Evolutionary conservation across 495 filamentous ascomycete genomes (phyloP), one percentile per base, ranked within the genome.

Genomic region (Polyplosphaeria fusca): DNA sequence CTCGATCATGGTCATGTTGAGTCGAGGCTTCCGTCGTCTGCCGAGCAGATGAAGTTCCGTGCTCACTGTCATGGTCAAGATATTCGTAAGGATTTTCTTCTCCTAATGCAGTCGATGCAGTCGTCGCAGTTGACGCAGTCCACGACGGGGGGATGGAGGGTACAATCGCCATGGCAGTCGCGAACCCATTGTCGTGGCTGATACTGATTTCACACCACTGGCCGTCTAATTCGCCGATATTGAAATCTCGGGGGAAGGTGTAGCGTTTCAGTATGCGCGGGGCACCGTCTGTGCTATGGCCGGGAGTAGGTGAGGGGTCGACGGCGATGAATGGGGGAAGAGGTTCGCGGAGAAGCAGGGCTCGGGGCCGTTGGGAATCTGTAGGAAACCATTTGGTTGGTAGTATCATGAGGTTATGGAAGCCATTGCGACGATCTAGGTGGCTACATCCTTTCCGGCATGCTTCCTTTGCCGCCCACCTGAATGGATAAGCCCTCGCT

Each of bases 401-500:
- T 14, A 62, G 47, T 3, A 62, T 57, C 41, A 62, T 52, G 47
- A 62, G 56, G 1, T 30, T 18, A 5, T 62, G 59, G 5, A 56
- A 25, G 5, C 49, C 47, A 27, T 47, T 62, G 1, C 38, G 35
- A 1, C 16, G 11, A 27, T 28, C 44, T 4, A 62, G 13, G 32
- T 52, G 45, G 1, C 27, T 19, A 37, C 59, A 62, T 28, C 52
- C 59, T 48, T 62, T 62, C 7, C 59, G 24, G 38, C 52, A 56
- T 27, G 59, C 59, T 57, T 62, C 59, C 27, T 62, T 62, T 24
- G 59, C 59, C 19, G 59, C 59, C 59, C 59, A 62, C 24, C 59
- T 62, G n/a, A 20, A n/a, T 1, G 1, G 18, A 46, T 19, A n/a
- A 55, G 50, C 19, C 5, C 18, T n/a, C 25, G 2, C 2, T 27